A percentile compares a stretch with the other conserved stretches of the same genome.
Conservation (phyloP, 768 basidiomycete genomes). For the Kwoniella pini region DNA sequence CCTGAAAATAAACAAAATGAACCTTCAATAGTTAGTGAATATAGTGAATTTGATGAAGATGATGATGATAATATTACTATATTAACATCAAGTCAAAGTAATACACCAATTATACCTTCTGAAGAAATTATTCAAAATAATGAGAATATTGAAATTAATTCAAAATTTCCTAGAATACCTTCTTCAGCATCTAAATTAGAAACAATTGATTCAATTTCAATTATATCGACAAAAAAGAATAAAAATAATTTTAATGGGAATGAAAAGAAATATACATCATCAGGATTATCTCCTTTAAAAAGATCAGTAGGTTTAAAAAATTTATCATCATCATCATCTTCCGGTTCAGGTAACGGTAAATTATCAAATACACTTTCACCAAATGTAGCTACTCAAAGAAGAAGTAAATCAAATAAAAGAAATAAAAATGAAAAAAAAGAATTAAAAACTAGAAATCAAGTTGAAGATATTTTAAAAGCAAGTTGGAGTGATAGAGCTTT, state of each 20-base stretch:
- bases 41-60: not conserved
- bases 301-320: conserved; percentile 19
- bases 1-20: not conserved
- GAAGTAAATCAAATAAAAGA: conserved; percentile 15
- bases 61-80: not conserved
- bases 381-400: not conserved
- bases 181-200: conserved; percentile 28
- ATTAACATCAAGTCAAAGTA: not conserved
- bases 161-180: conserved; percentile 27
- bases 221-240: not conserved
- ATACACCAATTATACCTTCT: not conserved
- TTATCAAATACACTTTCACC: conserved; percentile 1
- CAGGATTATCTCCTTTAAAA: conserved; percentile 5
- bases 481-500: conserved; percentile 35
- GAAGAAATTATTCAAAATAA: not conserved
- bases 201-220: conserved; percentile 6
- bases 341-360: no score
- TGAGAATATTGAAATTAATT: not conserved
- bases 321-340: not conserved
- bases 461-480: conserved; percentile 35
- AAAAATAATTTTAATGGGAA: not conserved
- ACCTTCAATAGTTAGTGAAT: conserved; percentile 6
- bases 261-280: not conserved
- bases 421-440: conserved; percentile 15
- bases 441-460: conserved; percentile 20